Evolutionary conservation across 2,329 filamentous ascomycete genomes (phyloP), one percentile per base, ranked within the genome.

Genomic region (Hypoxylon sp.): DNA sequence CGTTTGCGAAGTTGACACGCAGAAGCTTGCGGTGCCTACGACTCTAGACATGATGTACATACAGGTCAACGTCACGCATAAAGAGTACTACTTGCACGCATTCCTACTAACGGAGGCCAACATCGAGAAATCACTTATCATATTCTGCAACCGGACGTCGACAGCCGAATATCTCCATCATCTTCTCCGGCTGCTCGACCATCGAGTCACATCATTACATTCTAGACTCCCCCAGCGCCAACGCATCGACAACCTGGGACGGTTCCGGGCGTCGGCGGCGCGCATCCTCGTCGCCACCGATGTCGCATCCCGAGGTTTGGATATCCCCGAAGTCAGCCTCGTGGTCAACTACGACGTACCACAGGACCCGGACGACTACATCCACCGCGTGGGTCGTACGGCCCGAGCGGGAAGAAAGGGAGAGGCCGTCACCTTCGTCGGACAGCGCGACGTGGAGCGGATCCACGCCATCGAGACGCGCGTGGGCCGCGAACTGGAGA

Each of bases 341-440:
- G 95, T 99, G 2, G 82, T 99, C 74, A 98, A 99, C 79, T 99
- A 94, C 78, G 95, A 99, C 75, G 88, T 99, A 0, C 95, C 95
- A 0, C 89, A 94, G n/a, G 93, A 97, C 74, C 93, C 94, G 2
- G 94, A 97, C 76, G 94, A 97, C 78, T 99, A 99, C 77, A 95
- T 99, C 69, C 95, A 99, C 80, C 89, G 95, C 11, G 94, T 97
- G 52, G 95, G 95, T 76, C 90, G 95, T 79, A 99, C 95, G 11
- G 95, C 95, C 3, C 89, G 95, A 85, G 95, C 95, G 0, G 95
- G 95, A 0, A 87, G 93, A 46, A 84, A 84, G 55, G 95, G 95
- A 72, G 90, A 93, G 68, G 89, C 91, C 4, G 88, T 97, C 15
- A 97, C 92, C 1, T 87, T 99, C 71, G 90, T 99, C 1, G 94